These are phyloP conservation scores for Rhytidiadelphus loreus DNA, from an alignment of 225 moss, liverwort and hornwort genomes.

Conservation along the genomic window DNA sequence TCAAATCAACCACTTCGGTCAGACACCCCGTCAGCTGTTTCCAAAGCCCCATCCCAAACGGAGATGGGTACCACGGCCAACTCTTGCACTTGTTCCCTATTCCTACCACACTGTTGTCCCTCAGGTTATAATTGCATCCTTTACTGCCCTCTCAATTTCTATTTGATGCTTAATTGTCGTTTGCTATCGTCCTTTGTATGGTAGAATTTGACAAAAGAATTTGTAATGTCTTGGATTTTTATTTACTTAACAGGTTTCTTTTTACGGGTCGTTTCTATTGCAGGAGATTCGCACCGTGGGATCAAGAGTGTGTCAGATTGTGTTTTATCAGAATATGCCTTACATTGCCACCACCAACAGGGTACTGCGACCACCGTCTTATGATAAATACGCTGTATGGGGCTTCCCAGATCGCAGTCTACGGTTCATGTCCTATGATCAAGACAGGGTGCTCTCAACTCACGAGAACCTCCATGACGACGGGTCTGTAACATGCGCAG, in stretches of 20 bases:
- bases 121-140: conserved; percentile 23
- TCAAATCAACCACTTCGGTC: conserved; percentile 99
- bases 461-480: conserved; percentile 93
- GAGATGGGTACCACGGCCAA: conserved; percentile 62
- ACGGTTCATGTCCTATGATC: conserved; percentile 83
- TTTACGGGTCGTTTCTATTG: background rate
- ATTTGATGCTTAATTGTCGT: background rate
- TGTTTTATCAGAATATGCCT: conserved; percentile 73
- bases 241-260: background rate
- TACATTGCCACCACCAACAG: conserved; percentile 59
- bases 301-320: conserved; percentile 74
- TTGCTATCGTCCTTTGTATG: background rate
- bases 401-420: conserved; percentile 89
- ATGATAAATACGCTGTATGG: conserved; percentile 74
- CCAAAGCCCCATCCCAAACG: conserved; percentile 86
- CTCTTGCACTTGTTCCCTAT: conserved; percentile 46
- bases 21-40: conserved; percentile 92
- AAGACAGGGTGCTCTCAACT: conserved; percentile 83
- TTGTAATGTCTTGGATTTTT: background rate
- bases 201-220: background rate
- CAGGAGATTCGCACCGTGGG: conserved; percentile 68
- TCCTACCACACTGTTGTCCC: conserved; percentile 57
- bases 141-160: background rate
- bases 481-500: conserved; percentile 81
- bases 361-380: conserved; percentile 80